Evolutionary conservation across 805 yeast species (phyloP).

Genomic region (Candida namnaoensis): DNA sequence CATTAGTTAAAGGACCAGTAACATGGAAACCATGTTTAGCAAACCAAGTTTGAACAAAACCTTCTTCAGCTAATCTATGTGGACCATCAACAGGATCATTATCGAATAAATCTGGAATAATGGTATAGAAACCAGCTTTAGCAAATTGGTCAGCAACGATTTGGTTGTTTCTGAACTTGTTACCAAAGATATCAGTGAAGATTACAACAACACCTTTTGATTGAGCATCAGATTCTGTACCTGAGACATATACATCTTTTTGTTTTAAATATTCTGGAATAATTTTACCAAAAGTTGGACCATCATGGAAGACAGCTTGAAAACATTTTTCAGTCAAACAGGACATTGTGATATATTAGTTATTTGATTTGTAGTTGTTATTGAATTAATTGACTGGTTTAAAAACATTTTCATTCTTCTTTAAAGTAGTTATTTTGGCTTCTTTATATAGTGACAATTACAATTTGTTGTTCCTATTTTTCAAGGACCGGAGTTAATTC

Average conservation of each 20-base stretch:
- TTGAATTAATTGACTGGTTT: too few species aligned
- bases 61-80: conserved; percentile 9
- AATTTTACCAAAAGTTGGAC: neutral
- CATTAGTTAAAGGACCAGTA: conserved; percentile 34
- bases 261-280: neutral
- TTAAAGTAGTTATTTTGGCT: too few species aligned
- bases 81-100: conserved; percentile 30
- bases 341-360: neutral
- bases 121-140: conserved; percentile 46
- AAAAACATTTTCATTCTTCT: too few species aligned
- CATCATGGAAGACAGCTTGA: neutral
- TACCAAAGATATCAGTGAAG: conserved; percentile 60
- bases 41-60: conserved; percentile 36
- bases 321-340: neutral
- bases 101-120: conserved; percentile 60
- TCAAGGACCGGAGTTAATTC: too few species aligned
- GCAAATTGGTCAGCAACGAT: conserved; percentile 60
- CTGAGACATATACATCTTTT: neutral
- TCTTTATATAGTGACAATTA: too few species aligned
- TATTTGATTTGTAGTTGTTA: too few species aligned
- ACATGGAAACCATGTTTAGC: conserved; percentile 34
- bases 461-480: too few species aligned
- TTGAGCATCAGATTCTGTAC: neutral
- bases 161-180: conserved; percentile 39
- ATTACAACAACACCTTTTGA: conserved; percentile 36